Evolutionary conservation across 345 rosid genomes (phyloP).

Genomic region (Stellera chamaejasme): DNA sequence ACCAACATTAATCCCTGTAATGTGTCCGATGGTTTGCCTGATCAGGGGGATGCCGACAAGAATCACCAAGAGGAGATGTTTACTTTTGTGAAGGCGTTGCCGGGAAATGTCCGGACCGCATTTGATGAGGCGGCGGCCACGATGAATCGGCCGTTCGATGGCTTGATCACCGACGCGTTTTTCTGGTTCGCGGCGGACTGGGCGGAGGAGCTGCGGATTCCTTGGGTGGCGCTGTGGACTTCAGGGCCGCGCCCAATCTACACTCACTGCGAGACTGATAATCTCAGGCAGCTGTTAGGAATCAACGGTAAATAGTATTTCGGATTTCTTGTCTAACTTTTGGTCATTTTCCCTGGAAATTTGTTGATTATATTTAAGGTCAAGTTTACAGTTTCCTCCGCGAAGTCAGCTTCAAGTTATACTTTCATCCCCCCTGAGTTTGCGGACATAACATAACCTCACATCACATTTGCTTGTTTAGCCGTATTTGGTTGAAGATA

Average conservation of each 20-base stretch:
- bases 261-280: conserved; percentile 28
- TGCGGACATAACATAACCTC: too few species aligned
- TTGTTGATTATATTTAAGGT: too few species aligned
- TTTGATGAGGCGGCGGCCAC: conserved; percentile 19
- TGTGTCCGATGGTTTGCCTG: conserved; percentile 34
- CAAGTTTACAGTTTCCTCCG: too few species aligned
- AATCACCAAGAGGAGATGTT: conserved; percentile 27
- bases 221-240: conserved; percentile 48
- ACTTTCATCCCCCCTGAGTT: too few species aligned
- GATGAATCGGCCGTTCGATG: conserved; percentile 19
- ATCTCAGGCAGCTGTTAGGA: conserved; percentile 20
- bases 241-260: conserved; percentile 36
- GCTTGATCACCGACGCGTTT: conserved; percentile 45
- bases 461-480: too few species aligned
- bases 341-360: too few species aligned
- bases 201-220: conserved; percentile 31
- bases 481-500: too few species aligned
- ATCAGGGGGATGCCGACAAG: conserved; percentile 8
- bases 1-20: conserved; percentile 16
- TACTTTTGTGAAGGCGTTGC: conserved; percentile 26
- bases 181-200: conserved; percentile 40
- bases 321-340: too few species aligned
- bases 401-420: too few species aligned
- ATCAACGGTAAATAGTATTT: conserved; percentile 8
- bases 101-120: conserved; percentile 25